These are phyloP conservation scores for Sparassis latifolia DNA, from an alignment of 1,284 basidiomycete genomes.

Conservation along the genomic window DNA sequence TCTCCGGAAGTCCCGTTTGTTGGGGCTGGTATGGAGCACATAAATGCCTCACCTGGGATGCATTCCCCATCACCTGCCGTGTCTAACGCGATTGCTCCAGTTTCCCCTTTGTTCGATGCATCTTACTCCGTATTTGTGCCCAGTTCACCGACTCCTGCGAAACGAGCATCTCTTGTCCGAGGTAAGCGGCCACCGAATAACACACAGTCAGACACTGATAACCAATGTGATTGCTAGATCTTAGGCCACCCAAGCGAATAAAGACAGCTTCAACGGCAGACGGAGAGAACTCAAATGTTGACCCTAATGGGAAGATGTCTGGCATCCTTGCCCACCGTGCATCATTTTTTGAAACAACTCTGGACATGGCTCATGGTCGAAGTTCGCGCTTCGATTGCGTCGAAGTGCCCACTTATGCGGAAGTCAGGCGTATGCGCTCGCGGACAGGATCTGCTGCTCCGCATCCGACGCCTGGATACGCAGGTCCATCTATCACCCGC, in stretches of 20 bases:
- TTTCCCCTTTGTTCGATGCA: neutral
- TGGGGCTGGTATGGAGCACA: too few species aligned
- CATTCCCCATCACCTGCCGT: too few species aligned
- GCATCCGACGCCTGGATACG: neutral
- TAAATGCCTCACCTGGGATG: too few species aligned
- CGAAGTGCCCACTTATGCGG: neutral
- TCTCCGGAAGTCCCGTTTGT: too few species aligned
- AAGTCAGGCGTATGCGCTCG: neutral
- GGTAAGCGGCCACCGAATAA: too few species aligned
- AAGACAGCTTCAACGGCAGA: neutral
- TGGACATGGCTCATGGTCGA: neutral
- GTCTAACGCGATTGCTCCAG: neutral
- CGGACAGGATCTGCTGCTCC: neutral
- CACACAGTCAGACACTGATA: too few species aligned
- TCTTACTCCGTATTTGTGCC: neutral
- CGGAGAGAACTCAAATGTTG: too few species aligned
- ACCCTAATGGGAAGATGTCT: too few species aligned
- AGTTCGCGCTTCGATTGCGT: neutral
- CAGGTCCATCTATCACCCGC: too few species aligned
- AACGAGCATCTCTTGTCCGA: neutral
- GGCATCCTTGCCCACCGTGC: too few species aligned
- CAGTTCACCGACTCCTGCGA: neutral
- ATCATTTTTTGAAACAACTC: too few species aligned
- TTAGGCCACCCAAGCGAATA: neutral
- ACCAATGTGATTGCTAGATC: neutral